Conservation (phyloP, 169 alveolate species). For the Cryptosporidium parvum region DNA sequence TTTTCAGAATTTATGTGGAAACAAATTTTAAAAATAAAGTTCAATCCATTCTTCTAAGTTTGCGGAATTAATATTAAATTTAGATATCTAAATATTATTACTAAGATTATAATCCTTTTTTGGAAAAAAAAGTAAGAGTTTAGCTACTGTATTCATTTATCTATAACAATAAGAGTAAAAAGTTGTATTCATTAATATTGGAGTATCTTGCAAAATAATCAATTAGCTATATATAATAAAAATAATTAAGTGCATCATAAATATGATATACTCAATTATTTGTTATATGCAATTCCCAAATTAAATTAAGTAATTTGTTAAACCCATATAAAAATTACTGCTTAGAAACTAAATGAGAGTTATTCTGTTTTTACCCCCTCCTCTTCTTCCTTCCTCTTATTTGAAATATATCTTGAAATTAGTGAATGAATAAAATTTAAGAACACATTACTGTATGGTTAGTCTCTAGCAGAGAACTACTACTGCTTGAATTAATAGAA, state of each 20-base stretch:
- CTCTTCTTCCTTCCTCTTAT: too few relatives aligned
- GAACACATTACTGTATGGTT: conserved; percentile 8
- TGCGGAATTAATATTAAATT: background rate
- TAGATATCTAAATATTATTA: background rate
- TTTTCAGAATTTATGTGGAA: background rate
- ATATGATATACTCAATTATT: background rate
- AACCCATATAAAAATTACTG: background rate
- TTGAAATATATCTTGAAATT: conserved; percentile 7
- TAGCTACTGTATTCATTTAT: too few relatives aligned
- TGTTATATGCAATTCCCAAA: background rate
- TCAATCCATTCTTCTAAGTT: background rate
- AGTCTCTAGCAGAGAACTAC: background rate
- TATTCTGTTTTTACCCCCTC: too few relatives aligned
- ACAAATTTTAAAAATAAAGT: background rate
- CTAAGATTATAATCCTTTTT: background rate
- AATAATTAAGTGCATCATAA: background rate
- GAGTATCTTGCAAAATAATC: background rate
- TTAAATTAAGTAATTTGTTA: background rate
- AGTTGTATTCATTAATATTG: background rate
- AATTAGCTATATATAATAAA: background rate
- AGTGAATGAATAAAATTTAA: background rate
- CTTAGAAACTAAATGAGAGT: background rate
- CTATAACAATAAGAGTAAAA: too few relatives aligned
- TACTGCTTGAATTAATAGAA: background rate
- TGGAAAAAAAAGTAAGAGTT: too few relatives aligned